Conservation (phyloP, 306 rosid genomes). For the Pterocarpus santalinus region DNA sequence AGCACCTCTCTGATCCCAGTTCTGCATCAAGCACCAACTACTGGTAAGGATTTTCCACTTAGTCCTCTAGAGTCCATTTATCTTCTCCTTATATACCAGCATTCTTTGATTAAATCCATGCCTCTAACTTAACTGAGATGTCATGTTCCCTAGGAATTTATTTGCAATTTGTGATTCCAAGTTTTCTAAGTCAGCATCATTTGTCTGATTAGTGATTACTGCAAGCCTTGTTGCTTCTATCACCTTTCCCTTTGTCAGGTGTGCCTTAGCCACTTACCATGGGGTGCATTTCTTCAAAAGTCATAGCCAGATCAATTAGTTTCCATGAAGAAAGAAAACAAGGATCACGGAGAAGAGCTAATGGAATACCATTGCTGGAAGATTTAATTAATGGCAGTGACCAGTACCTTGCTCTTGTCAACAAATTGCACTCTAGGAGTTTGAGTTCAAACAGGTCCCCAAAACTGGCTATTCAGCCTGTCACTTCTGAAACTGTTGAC, state of each 20-base stretch:
- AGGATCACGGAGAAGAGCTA: constrained; percentile 43
- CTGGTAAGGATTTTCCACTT: constrained; percentile 43
- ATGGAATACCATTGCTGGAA: constrained; percentile 54
- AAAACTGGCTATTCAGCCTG: constrained; percentile 37
- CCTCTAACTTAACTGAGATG: neutral
- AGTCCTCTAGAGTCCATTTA: constrained; percentile 8
- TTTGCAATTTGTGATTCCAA: constrained; percentile 3
- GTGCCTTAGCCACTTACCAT: constrained; percentile 42
- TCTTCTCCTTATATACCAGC: constrained; percentile 27
- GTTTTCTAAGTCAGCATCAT: constrained; percentile 15
- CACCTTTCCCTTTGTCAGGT: constrained; percentile 38
- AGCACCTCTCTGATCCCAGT: neutral
- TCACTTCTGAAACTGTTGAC: constrained; percentile 40
- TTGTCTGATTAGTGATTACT: constrained; percentile 7
- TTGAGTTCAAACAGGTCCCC: constrained; percentile 37
- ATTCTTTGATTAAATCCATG: constrained; percentile 13
- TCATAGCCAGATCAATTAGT: constrained; percentile 56
- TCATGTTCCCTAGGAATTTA: constrained; percentile 13
- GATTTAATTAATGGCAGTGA: constrained; percentile 51
- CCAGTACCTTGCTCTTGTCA: constrained; percentile 59
- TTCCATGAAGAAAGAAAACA: constrained; percentile 51
- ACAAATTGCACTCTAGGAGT: constrained; percentile 51
- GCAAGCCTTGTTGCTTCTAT: constrained; percentile 13
- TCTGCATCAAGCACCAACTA: constrained; percentile 4
- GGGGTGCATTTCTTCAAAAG: constrained; percentile 69